Conservation (phyloP, 495 filamentous ascomycete species). For the Trichoderma orchidacearum region DNA sequence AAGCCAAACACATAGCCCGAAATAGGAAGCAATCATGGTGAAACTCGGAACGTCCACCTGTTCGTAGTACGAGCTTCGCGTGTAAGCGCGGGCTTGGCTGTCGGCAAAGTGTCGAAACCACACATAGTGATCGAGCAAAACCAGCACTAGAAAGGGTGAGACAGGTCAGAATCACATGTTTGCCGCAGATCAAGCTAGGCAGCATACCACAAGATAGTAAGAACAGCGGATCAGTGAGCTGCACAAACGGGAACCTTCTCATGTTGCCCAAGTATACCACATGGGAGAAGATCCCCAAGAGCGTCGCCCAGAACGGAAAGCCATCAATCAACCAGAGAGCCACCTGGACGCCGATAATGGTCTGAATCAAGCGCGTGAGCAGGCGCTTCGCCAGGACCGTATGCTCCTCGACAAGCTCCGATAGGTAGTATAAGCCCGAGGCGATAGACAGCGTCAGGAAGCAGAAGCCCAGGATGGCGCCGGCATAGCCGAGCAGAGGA, state of each 20-base stretch:
- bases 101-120: conserved; percentile 92
- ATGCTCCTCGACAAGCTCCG: conserved; percentile 94
- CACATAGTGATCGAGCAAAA: conserved; percentile 85
- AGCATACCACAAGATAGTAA: conserved; percentile 61
- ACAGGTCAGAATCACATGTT: not conserved
- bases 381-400: conserved; percentile 82
- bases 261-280: conserved; percentile 82
- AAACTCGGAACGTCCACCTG: conserved; percentile 62
- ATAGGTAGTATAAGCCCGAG: conserved; percentile 94
- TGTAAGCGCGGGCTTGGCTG: conserved; percentile 32
- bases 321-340: conserved; percentile 69
- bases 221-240: conserved; percentile 79
- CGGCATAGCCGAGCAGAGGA: conserved; percentile 77
- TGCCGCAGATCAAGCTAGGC: not conserved
- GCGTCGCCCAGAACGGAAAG: conserved; percentile 61
- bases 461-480: conserved; percentile 74
- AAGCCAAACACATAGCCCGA: conserved; percentile 92
- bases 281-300: conserved; percentile 71
- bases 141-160: conserved; percentile 52
- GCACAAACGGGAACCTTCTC: conserved; percentile 76
- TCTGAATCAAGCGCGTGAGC: conserved; percentile 73
- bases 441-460: conserved; percentile 93
- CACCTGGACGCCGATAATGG: conserved; percentile 59
- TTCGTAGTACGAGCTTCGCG: conserved; percentile 41
- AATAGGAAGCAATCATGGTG: conserved; percentile 90